Base-by-base conservation (phyloP, 805 yeast species). In the Suhomyces sp. region DNA sequence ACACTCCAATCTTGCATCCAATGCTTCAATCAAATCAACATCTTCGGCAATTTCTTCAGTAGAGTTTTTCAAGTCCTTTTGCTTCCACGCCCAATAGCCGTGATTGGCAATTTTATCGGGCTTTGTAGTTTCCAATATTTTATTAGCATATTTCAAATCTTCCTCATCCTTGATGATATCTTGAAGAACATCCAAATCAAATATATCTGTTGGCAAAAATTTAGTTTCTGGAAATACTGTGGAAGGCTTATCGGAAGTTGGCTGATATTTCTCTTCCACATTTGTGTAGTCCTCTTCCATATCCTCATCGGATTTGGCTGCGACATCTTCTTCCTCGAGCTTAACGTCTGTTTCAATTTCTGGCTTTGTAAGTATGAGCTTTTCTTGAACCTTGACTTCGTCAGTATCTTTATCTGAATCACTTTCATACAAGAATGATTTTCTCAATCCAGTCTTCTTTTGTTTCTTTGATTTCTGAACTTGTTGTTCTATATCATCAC, bases 31-130 rank as follows among this genome's bases (percentile, higher is more conserved):
- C 19, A 50, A 39, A 31, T 61, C 64, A 22, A 56, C 54, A 27
- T 40, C 43, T 14, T 63, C 60, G 5, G 40, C 37, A 9, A 39
- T 44, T 23, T 44, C 53, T 22, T 53, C 61, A 6, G 54, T 45
- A 4, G 59, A 54, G 22, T 44, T 54, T 9, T 50, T 51, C 1
- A 48, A 35, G 25, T 68, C 66, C 35, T 58, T 68, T 29, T 69
- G 72, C 39, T 71, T 77, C 87, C 88, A 84, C 1, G 83, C 75
- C 88, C 88, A 81, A 43, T 74, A 80, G 7, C 69, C 68, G 4
- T 72, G 50, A 47, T 73, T 68, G 13, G 52, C 58, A 16, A 59
- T 55, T 5, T 50, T 54, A 4, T 50, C 41, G 3, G 50, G 32
- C 9, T 40, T 37, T 3, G 25, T 33, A 2, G 19, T 21, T 4